These are phyloP conservation scores for Pichia sp. DNA, from an alignment of 1,139 yeast genomes.

Conservation along the genomic window DNA sequence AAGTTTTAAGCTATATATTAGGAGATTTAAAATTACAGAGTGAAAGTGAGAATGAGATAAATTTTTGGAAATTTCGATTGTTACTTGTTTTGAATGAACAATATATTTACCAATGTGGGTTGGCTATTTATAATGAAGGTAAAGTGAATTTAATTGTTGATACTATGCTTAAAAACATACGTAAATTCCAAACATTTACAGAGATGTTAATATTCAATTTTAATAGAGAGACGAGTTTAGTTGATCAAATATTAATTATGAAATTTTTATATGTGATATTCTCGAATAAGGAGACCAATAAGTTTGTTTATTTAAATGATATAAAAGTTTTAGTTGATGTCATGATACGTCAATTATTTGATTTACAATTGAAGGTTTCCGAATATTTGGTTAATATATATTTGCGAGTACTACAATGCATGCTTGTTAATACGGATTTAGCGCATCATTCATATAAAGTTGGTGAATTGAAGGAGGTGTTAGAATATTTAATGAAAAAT, in stretches of 20 bases:
- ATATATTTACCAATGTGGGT: conserved; percentile 50
- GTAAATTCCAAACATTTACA: conserved; percentile 40
- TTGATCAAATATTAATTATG: conserved; percentile 69
- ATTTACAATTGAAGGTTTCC: conserved; percentile 48
- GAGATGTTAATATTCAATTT: conserved; percentile 55
- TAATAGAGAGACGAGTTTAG: conserved; percentile 69
- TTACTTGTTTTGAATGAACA: conserved; percentile 76
- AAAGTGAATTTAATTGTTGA: conserved; percentile 28
- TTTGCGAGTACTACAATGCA: conserved; percentile 65
- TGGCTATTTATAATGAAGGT: conserved; percentile 3
- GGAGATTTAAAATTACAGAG: conserved; percentile 41
- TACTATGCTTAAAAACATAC: conserved; percentile 18
- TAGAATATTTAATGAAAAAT: conserved; percentile 32
- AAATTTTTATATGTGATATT: conserved; percentile 71
- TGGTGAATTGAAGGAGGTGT: conserved; percentile 43
- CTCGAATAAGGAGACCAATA: conserved; percentile 57
- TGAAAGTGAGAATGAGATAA: conserved; percentile 56
- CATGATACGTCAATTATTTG: conserved; percentile 67
- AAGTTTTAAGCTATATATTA: conserved; percentile 50
- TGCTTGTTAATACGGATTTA: conserved; percentile 62
- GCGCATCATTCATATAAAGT: conserved; percentile 50
- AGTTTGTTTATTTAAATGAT: conserved; percentile 71
- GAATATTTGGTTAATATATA: conserved; percentile 68
- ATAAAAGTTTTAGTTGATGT: conserved; percentile 82
- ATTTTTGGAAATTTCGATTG: conserved; percentile 68